Percentiles rank a stretch among this genome's conserved stretches.
phyloP scores from a whole-genome alignment of 371 early-diverging fungal genomes.

The Mucor lusitanicus region DNA sequence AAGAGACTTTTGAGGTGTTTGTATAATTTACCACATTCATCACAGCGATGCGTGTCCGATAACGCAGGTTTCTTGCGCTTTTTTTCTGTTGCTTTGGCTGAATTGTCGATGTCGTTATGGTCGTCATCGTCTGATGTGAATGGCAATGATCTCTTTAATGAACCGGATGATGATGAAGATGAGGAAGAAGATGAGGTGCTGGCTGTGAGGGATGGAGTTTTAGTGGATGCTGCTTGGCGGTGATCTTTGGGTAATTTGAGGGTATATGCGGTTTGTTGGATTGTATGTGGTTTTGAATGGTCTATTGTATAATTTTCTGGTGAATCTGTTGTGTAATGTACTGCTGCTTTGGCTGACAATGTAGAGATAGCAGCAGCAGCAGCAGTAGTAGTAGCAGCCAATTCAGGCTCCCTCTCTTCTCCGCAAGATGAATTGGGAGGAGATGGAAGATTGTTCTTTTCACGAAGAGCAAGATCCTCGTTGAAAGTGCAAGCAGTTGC shows the following conservation, averaged over 20 bases:
- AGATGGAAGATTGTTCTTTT: conserved; percentile 26
- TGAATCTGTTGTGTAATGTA: conserved; percentile 2
- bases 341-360: not conserved
- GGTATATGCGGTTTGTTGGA: not conserved
- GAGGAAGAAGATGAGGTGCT: not conserved
- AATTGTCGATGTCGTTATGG: not conserved
- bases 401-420: conserved; percentile 26
- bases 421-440: conserved; percentile 44
- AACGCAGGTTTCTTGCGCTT: not conserved
- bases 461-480: not conserved
- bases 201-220: not conserved
- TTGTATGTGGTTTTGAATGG: conserved; percentile 25
- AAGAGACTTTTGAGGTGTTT: conserved; percentile 65
- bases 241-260: not conserved
- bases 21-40: conserved; percentile 68
- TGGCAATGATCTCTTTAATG: not conserved
- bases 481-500: not conserved
- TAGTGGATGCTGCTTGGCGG: not conserved
- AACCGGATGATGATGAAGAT: not conserved
- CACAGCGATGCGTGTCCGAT: conserved; percentile 30
- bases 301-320: conserved; percentile 49
- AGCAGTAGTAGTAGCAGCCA: not conserved
- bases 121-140: not conserved
- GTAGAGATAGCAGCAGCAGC: not conserved
- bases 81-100: not conserved